Evolutionary conservation across 257 asterid genomes (phyloP).

Genomic region (Thymus mandschuricus): DNA sequence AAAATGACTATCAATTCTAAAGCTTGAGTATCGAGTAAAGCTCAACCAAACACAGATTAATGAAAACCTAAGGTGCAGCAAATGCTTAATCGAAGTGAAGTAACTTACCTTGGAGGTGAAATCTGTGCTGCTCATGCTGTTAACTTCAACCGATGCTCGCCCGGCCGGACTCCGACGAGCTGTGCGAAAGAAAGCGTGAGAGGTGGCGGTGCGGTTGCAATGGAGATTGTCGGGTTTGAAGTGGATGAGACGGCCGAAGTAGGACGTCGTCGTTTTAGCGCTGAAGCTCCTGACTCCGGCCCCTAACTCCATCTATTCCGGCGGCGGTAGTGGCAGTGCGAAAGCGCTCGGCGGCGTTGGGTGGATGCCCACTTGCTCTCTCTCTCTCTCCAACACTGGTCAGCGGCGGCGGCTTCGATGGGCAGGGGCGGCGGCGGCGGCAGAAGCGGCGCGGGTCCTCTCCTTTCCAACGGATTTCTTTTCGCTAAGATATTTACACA

Average conservation of each 20-base stretch:
- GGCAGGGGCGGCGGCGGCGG: no score
- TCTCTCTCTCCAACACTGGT: no score
- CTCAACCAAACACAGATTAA: background rate
- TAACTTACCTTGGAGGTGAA: conserved; percentile 36
- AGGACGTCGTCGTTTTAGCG: conserved; percentile 30
- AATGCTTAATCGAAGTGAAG: background rate
- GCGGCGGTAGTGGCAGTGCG: background rate
- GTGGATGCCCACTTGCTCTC: no score
- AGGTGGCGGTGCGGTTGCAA: conserved; percentile 25
- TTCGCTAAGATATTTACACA: no score
- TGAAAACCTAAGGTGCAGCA: background rate
- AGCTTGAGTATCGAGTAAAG: background rate
- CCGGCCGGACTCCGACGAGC: conserved; percentile 31
- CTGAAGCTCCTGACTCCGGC: conserved; percentile 32
- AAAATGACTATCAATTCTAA: background rate
- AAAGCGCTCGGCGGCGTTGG: conserved; percentile 2
- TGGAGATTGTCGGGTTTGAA: background rate
- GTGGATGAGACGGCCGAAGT: conserved; percentile 28
- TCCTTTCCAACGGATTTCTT: no score
- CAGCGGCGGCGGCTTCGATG: no score
- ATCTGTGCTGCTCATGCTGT: conserved; percentile 21
- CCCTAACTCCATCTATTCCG: conserved; percentile 46
- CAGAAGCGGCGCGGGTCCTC: no score
- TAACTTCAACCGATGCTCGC: conserved; percentile 42
- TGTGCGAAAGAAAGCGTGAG: conserved; percentile 31